A percentile compares a stretch with the other conserved stretches of the same genome.
These are phyloP conservation scores for Talaromyces albobiverticillius DNA, from an alignment of 2,329 filamentous ascomycete genomes.

Conservation along the genomic window DNA sequence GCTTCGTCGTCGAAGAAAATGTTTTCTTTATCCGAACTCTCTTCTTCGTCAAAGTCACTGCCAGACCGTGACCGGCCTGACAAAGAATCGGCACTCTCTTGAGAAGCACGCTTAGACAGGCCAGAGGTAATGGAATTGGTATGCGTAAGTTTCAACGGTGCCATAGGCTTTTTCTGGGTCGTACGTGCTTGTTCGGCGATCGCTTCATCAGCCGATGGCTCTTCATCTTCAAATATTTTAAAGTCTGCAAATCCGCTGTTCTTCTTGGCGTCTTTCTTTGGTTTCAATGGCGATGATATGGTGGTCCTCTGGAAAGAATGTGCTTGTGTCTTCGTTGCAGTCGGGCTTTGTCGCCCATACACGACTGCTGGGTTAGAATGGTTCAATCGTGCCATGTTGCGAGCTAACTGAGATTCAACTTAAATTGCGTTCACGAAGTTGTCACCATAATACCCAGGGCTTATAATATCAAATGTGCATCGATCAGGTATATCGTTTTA, in stretches of 20 bases:
- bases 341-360: conserved; percentile 4
- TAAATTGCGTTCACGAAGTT: background rate
- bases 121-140: conserved; percentile 14
- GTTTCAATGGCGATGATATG: conserved; percentile 7
- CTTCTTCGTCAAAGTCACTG: conserved; percentile 18
- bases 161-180: conserved; percentile 1
- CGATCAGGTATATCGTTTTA: too few relatives aligned
- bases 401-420: background rate
- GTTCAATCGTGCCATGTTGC: conserved; percentile 18
- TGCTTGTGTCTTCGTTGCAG: background rate
- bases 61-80: conserved; percentile 21
- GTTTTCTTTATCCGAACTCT: conserved; percentile 17
- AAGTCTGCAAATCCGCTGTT: conserved; percentile 1
- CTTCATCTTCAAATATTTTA: conserved; percentile 17
- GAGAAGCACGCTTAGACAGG: conserved; percentile 12
- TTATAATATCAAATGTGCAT: too few relatives aligned
- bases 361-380: conserved; percentile 10
- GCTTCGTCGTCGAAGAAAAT: conserved; percentile 16
- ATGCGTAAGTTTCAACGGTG: conserved; percentile 12
- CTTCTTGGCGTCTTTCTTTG: background rate
- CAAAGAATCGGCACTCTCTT: conserved; percentile 14
- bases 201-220: conserved; percentile 6
- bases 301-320: conserved; percentile 5
- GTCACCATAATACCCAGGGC: too few relatives aligned
- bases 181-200: background rate